Evolutionary conservation across 78 protist species (phyloP), one percentile per base, ranked within the genome.

Genomic region (Diacronema lutheri): DNA sequence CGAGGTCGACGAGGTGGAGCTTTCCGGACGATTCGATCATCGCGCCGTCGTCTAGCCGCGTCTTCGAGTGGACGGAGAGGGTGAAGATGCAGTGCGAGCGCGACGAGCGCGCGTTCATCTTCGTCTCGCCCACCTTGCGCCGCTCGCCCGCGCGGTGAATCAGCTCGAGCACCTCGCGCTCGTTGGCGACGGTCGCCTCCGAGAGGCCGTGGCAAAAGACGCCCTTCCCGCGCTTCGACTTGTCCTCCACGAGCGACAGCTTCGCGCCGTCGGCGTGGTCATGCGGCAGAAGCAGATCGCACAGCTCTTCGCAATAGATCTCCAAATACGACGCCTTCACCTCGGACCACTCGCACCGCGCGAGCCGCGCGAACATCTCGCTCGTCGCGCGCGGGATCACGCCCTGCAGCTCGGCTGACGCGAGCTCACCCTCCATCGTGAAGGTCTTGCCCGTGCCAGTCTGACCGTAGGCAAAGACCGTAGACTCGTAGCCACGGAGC

Each of bases 361-460:
- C 16, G 57, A 84, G 88, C 46, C 55, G 72, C 23, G 72, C 88
- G 44, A 84, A 84, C 19, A 84, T 84, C 44, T 21, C 74, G 46
- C 38, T 68, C 7, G 80, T 82, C 5, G 88, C 88, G 13, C 88
- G 81, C 21, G 88, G 88, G 19, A 84, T 84, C 35, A 84, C 66
- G 35, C 88, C 88, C 21, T 50, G 80, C 21, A 40, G 11, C 44
- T 71, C 82, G 46, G 56, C 81, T 35, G 23, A n/a, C 56, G 29
- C 6, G 4, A 84, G 23, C 58, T 84, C 83, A 3, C 90, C 86
- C n/a, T 86, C 90, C 90, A 86, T 86, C 23, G 90, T 86, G 60
- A 76, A 81, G 11, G 90, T 86, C 44, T 86, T 86, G 58, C 90
- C 90, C 5, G 85, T 86, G 65, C 90, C 90, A 10, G 90, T 86